phyloP scores from a whole-genome alignment of 1,284 basidiomycete species.

The Rhodotorula glutinis region DNA sequence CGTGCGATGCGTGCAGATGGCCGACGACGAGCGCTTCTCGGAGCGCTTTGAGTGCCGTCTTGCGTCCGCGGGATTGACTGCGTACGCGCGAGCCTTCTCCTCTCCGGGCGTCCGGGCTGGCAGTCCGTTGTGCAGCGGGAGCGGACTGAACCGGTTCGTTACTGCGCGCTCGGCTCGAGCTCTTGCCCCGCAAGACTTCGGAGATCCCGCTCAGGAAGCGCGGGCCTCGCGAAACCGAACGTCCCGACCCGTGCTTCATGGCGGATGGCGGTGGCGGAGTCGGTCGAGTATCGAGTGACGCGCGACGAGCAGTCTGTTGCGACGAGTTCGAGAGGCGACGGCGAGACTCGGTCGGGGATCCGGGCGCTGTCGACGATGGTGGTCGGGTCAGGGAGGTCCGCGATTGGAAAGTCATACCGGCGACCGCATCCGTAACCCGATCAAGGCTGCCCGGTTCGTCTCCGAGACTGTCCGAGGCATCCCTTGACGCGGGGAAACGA shows the following conservation, averaged over 20 bases:
- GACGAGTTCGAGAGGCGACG: slow-evolving; percentile 8
- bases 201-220: slow-evolving; percentile 32
- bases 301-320: background rate
- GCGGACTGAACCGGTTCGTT: background rate
- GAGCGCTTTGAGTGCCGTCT: slow-evolving; percentile 50
- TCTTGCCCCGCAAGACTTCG: slow-evolving; percentile 37
- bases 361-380: background rate
- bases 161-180: slow-evolving; percentile 18
- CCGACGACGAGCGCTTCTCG: slow-evolving; percentile 46
- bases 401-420: slow-evolving; percentile 18
- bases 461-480: background rate
- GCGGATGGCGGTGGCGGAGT: background rate
- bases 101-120: slow-evolving; percentile 35
- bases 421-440: slow-evolving; percentile 1
- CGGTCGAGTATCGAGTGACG: background rate
- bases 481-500: slow-evolving; percentile 5
- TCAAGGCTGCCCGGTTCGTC: slow-evolving; percentile 6
- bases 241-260: slow-evolving; percentile 11
- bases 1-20: slow-evolving; percentile 5
- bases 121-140: background rate
- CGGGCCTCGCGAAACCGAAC: slow-evolving; percentile 17
- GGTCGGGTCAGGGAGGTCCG: background rate
- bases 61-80: slow-evolving; percentile 48
- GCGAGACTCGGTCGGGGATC: background rate
- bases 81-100: slow-evolving; percentile 36